Evolutionary conservation across 164 flowering plant genomes (phyloP), one percentile per base, ranked within the genome.

Genomic region (Malania oleifera): DNA sequence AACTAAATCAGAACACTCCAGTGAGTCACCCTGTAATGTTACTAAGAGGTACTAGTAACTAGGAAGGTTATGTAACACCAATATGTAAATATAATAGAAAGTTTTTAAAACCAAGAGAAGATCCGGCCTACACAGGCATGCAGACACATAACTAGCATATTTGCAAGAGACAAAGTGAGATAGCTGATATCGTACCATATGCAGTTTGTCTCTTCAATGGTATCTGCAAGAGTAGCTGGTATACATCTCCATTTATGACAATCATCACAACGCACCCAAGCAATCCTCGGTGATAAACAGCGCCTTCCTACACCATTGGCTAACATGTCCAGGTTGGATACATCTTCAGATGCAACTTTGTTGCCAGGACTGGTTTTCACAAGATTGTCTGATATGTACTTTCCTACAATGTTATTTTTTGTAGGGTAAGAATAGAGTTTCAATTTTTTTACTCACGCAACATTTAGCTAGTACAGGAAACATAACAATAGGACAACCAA

Each of bases 191-290:
- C 9, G 35, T 80, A 93, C 99, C 99, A 93, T 69, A 71, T 80
- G 74, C 88, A 71, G 40, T 84, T 70, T 48, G 86, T 80, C 62
- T 75, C 84, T 45, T 78, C 85, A 47, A 93, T 88, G 47, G 63
- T 57, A 71, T 88, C 87, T 31, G 88, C 97, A 63, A 90, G 89
- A 18, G 48, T 24, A 60, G 82, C 86, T 34, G 96, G 73, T 67
- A 93, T 93, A 44, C 95, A 82, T 44, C 99, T 77, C 99, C 99
- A 93, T 73, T 93, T 90, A 17, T 56, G 69, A 65, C 99, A 93
- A 66, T 79, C 89, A 69, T 93, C 99, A 78, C 99, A 93, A 17
- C 72, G 67, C 61, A 87, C 99, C 99, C 99, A 93, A 57, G 99
- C 99, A 61, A 59, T 77, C 46, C 74, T 75, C 0, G 70, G 67